Evolutionary conservation across 768 basidiomycete species (phyloP), one percentile per base, ranked within the genome.

Genomic region (Leccinum longicurvipes): DNA sequence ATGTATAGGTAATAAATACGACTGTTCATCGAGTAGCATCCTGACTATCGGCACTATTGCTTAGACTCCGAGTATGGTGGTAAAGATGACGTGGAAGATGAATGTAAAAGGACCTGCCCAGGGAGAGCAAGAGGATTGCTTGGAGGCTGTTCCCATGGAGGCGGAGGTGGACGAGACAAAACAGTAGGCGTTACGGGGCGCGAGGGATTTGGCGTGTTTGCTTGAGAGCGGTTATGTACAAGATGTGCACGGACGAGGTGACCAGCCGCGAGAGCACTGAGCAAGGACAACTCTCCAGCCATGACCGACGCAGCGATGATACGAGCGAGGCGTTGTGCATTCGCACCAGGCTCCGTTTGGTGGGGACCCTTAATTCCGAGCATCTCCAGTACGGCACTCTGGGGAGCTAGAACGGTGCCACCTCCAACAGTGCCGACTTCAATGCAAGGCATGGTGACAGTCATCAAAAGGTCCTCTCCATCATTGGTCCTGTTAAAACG

Each of bases 361-460:
- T 98, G 89, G 0, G 97, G 89, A 51, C 97, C 97, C 55, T 82
- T 85, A 67, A 98, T 75, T 32, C 95, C 96, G 50, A 99, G 87
- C 88, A 98, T 86, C 48, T 96, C 92, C 57, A 98, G 84, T 50
- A 98, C 87, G 6, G 91, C 84, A 47, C 84, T 81, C 71, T 99
- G 97, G 0, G 97, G 96, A 6, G 79, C 83, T 49, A 99, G 87
- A 34, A 96, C 82, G 1, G 96, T 98, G 28, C 97, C 97, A 34
- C 97, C 97, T 34, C 96, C 97, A 51, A 99, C 87, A 41, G 97
- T 98, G 44, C 97, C 97, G 25, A 98, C 96, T 75, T 99, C 97
- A 70, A 99, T 93, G 29, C 88, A 97, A n/a, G 96, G 97, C 97
- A 99, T 98, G 6, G 93, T 86, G 51, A 95, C 78, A 0, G 95